Conservation (phyloP, 495 filamentous ascomycete species). For the Aspergillus sclerotiicarbonarius region DNA sequence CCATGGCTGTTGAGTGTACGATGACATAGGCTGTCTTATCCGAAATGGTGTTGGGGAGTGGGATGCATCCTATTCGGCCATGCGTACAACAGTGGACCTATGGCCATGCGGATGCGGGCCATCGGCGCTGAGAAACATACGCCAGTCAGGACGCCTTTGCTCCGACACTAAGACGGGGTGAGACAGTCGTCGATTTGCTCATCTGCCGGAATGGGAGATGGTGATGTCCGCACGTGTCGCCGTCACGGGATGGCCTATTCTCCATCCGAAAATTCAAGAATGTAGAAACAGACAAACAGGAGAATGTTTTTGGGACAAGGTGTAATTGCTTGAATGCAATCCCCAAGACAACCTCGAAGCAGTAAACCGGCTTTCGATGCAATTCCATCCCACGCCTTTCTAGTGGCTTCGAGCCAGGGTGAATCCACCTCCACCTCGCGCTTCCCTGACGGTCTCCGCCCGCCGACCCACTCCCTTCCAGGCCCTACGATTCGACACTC, state of each 20-base stretch:
- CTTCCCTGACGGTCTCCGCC: not conserved
- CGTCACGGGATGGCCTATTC: not conserved
- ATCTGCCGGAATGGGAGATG: not conserved
- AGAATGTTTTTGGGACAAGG: not conserved
- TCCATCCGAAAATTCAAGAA: not conserved
- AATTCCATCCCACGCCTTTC: not conserved
- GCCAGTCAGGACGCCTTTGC: not conserved
- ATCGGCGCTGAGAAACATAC: not conserved
- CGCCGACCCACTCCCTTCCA: constrained; percentile 6
- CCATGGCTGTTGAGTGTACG: not conserved
- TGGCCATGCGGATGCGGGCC: not conserved
- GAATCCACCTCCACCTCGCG: not conserved
- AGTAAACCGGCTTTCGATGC: not conserved
- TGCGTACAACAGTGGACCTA: not conserved
- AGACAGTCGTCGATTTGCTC: not conserved
- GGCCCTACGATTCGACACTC: constrained; percentile 9
- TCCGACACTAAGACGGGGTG: not conserved
- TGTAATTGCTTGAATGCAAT: not conserved
- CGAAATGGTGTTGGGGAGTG: not conserved
- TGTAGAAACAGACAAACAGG: not conserved
- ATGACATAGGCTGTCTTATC: not conserved
- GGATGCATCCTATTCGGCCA: not conserved
- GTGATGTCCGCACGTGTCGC: not conserved
- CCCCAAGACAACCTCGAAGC: not conserved
- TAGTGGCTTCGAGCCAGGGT: not conserved